Evolutionary conservation across 306 rosid species (phyloP).

Genomic region (Boehmeria nivea): DNA sequence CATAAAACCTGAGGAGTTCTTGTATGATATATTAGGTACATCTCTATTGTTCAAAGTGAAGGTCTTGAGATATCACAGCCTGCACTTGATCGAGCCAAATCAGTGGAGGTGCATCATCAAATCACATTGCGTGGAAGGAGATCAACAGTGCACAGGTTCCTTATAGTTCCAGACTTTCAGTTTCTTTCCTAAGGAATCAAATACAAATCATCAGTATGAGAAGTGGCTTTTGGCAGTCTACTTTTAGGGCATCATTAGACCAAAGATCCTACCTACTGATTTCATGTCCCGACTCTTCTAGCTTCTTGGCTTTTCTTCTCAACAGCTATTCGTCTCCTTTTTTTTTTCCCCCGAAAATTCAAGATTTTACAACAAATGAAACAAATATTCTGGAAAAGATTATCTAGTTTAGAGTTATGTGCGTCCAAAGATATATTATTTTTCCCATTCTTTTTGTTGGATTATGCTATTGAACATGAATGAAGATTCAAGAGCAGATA

Average conservation of each 20-base stretch:
- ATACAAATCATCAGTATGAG: neutral
- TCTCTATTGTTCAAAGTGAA: constrained; percentile 60
- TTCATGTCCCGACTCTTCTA: neutral
- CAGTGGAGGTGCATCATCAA: constrained; percentile 78
- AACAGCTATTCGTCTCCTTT: too few relatives aligned
- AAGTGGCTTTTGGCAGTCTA: neutral
- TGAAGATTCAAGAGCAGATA: too few relatives aligned
- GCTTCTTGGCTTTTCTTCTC: too few relatives aligned
- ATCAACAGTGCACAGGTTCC: constrained; percentile 72
- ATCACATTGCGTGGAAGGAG: constrained; percentile 71
- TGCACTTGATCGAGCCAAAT: constrained; percentile 61
- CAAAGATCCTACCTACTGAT: neutral
- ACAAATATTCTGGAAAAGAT: too few relatives aligned
- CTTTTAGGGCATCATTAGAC: neutral
- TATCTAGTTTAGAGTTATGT: too few relatives aligned
- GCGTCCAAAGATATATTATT: too few relatives aligned
- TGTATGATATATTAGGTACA: constrained; percentile 38
- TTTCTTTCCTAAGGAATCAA: neutral
- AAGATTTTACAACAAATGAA: too few relatives aligned
- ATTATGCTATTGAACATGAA: too few relatives aligned
- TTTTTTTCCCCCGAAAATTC: too few relatives aligned
- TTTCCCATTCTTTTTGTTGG: too few relatives aligned
- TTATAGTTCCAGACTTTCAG: too few relatives aligned
- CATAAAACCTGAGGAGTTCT: too few relatives aligned
- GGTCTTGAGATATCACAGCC: constrained; percentile 93